phyloP scores from a whole-genome alignment of 202 grass and related monocot species.

The Carex arenaria region DNA sequence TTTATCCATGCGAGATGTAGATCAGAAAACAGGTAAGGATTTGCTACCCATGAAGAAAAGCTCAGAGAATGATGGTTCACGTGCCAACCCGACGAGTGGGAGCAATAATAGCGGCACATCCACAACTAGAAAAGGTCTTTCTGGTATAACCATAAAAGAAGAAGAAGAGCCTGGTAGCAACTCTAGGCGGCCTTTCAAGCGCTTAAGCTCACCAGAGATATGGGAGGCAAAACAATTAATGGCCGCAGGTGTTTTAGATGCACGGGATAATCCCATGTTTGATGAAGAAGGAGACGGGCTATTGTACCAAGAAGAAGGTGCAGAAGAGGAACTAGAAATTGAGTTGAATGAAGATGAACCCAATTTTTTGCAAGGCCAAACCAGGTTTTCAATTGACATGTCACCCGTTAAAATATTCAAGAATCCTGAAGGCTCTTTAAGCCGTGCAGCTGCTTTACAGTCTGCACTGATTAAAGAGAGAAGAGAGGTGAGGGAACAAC shows the following conservation, averaged over 20 bases:
- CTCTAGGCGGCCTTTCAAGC: slow-evolving; percentile 57
- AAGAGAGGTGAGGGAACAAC: slow-evolving; percentile 77
- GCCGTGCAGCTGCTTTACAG: slow-evolving; percentile 82
- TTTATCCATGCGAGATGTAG: slow-evolving; percentile 77
- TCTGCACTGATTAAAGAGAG: slow-evolving; percentile 91
- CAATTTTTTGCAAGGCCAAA: slow-evolving; percentile 90
- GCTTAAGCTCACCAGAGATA: slow-evolving; percentile 90
- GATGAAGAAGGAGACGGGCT: slow-evolving; percentile 84
- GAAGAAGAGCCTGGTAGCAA: slow-evolving; percentile 46
- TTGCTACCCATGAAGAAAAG: slow-evolving; percentile 60
- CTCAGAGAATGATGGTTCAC: slow-evolving; percentile 36
- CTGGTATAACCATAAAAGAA: slow-evolving; percentile 71
- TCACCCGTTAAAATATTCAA: slow-evolving; percentile 97
- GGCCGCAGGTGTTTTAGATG: slow-evolving; percentile 73
- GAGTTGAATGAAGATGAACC: slow-evolving; percentile 97
- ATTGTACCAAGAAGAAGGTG: slow-evolving; percentile 81
- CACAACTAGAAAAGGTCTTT: slow-evolving; percentile 59
- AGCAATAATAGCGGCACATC: slow-evolving; percentile 19
- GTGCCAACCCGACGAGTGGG: slow-evolving; percentile 51
- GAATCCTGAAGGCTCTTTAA: slow-evolving; percentile 90
- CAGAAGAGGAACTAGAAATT: slow-evolving; percentile 79
- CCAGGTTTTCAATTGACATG: slow-evolving; percentile 86
- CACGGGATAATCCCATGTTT: slow-evolving; percentile 62
- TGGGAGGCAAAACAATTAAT: slow-evolving; percentile 91
- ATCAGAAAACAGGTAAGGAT: slow-evolving; percentile 85